Base-by-base conservation (phyloP, 2,329 filamentous ascomycete species). In the Trichoderma brevicompactum region DNA sequence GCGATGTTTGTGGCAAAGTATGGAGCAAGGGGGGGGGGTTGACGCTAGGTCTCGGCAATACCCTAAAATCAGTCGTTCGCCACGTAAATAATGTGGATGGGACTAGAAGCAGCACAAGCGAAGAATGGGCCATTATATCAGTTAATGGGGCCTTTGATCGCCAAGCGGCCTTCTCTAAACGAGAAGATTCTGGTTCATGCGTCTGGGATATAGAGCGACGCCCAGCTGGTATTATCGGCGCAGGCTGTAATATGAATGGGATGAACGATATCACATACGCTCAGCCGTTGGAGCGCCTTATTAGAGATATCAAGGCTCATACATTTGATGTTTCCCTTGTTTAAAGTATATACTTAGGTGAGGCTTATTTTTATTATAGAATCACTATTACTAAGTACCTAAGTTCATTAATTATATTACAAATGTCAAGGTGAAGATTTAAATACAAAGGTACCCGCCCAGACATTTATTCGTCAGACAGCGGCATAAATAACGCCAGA, bases 321-420 rank as follows among this genome's bases (percentile, higher is more conserved):
- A 43, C 52, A 32, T 64, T 49, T 49, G 52, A 64, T 13, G 61
- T 64, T 41, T 58, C 61, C 19, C 32, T 64, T 13, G 13, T 64
- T 28, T 58, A 15, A 28, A 12, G 23, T 28, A 28, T 28, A 28
- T 28, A 28, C 23, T 28, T 28, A 28, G 23, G 23, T 28, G 23
- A 28, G 23, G 23, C 23, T 28, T 28, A 28, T 28, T 28, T 28
- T 28, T 28, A 28, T 28, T 28, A 28, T 28, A 28, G 23, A 28
- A 28, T 28, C 23, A 28, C 23, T 28, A 28, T 28, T 28, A 28
- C 23, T 28, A 28, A 28, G 23, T 28, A 28, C 23, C 23, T 28
- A 28, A 28, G 23, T 28, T 28, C 23, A 28, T 28, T 28, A 28
- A 28, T 28, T 28, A 28, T 28, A 28, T 28, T 28, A 28, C 23